These are phyloP conservation scores for Trichoderma pleuroti DNA, from an alignment of 2,329 filamentous ascomycete genomes.

Conservation along the genomic window DNA sequence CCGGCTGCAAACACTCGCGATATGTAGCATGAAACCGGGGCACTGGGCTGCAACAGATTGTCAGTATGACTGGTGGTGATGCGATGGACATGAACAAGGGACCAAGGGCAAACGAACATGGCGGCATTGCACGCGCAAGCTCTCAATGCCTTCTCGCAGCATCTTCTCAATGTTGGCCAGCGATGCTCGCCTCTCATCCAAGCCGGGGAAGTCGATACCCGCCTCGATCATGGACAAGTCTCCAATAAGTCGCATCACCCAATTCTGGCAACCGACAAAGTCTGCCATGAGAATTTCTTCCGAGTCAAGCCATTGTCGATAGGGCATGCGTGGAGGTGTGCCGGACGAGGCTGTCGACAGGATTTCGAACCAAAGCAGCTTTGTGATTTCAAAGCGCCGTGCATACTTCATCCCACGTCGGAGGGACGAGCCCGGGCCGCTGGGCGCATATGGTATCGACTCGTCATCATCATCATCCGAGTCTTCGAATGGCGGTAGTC, in stretches of 20 bases:
- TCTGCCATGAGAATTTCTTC: constrained; percentile 14
- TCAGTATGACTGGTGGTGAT: not conserved
- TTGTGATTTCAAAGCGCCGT: constrained; percentile 9
- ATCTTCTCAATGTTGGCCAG: not conserved
- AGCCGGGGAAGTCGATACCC: not conserved
- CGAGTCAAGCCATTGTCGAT: constrained; percentile 5
- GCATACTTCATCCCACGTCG: constrained; percentile 4
- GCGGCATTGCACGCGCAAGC: not conserved
- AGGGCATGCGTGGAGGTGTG: not conserved
- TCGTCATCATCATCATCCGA: not conserved
- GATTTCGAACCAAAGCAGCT: constrained; percentile 9
- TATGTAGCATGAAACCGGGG: constrained; percentile 5
- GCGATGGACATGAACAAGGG: not conserved
- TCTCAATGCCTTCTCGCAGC: not conserved
- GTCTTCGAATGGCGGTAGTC: not conserved
- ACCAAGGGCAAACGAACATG: not conserved
- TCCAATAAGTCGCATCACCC: constrained; percentile 12
- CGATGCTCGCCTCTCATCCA: not conserved
- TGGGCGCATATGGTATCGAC: not conserved
- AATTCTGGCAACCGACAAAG: constrained; percentile 8
- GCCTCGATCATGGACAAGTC: constrained; percentile 4
- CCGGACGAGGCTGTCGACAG: constrained; percentile 6
- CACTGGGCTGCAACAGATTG: not conserved
- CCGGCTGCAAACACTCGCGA: constrained; percentile 2
- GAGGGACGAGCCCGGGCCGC: not conserved